Conservation (phyloP, 192 early-diverging fungal species). For the Linnemannia schmuckeri region DNA sequence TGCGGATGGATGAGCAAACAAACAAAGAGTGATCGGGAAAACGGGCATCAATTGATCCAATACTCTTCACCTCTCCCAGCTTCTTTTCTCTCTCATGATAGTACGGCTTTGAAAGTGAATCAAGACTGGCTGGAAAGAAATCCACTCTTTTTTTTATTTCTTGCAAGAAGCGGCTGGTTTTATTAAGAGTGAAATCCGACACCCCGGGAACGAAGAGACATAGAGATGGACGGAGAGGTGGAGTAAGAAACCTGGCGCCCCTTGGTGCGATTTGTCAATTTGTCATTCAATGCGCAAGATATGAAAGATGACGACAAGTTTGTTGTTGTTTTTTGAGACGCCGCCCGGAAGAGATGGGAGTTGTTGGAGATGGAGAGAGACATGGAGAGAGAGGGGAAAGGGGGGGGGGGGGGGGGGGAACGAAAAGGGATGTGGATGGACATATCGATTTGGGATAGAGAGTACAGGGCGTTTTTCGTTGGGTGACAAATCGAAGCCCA, state of each 20-base stretch:
- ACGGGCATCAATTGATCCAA: background rate
- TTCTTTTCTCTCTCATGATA: background rate
- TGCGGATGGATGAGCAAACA: background rate
- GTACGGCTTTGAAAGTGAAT: background rate
- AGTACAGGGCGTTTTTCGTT: background rate
- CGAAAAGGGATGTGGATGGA: no score
- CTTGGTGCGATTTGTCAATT: background rate
- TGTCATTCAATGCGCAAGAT: background rate
- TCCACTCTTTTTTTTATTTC: no score
- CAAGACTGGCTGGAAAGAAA: background rate
- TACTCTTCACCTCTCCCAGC: background rate
- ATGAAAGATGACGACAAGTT: background rate
- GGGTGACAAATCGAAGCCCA: slow-evolving; percentile 2
- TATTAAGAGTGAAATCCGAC: no score
- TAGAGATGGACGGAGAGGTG: background rate
- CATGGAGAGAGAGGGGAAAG: background rate
- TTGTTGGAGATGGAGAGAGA: background rate
- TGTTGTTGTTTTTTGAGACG: background rate
- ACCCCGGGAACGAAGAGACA: background rate
- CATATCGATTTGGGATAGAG: background rate
- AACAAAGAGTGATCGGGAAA: no score
- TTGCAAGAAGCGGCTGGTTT: no score
- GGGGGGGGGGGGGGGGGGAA: no score
- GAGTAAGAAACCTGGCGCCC: background rate
- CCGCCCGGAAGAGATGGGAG: background rate